Evolutionary conservation across 2,329 filamentous ascomycete genomes (phyloP), one percentile per base, ranked within the genome.

Genomic region (Trichocomaceae sp.): DNA sequence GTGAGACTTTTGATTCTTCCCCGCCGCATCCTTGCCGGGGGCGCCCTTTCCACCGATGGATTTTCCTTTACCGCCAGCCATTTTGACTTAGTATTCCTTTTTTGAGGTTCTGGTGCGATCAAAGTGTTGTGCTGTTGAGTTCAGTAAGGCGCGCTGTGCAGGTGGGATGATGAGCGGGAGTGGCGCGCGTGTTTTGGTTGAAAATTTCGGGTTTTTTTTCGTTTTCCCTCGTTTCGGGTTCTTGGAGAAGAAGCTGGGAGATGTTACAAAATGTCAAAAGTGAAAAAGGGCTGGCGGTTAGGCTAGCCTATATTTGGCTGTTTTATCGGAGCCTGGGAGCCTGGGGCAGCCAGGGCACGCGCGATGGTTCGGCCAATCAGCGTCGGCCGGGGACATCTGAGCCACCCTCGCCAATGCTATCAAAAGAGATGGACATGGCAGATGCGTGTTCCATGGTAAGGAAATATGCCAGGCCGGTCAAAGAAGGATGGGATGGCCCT

Each of bases 31-130:
- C 80, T 93, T 93, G 56, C 55, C 55, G 65, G 88, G 88, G 66
- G 88, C 88, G 56, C 87, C 91, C 84, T 95, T 96, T 70, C 91
- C 91, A 67, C 91, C 90, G 64, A 86, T 83, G 61, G 85, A 89
- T 80, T 90, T 95, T 82, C 91, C 91, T 82, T 96, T 96, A 78
- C 90, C 90, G 71, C 91, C 91, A 70, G 90, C 79, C 84, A 86
- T 87, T 66, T 70, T 72, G 66, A 64, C 60, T 62, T 31, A 35
- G 26, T 42, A 60, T 29, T 6, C 2, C 5, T 58, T 60, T 35
- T 8, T 51, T 56, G 53, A 58, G 57, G 37, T 39, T 54, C 61
- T 60, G 59, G 58, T 65, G 65, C 66, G 66, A 66, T 66, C 53
- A 54, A 61, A 57, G 33, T 45, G 51, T 39, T 22, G 12, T 13